Base-by-base conservation (phyloP, 768 basidiomycete species). In the Rhizopogon rudus region DNA sequence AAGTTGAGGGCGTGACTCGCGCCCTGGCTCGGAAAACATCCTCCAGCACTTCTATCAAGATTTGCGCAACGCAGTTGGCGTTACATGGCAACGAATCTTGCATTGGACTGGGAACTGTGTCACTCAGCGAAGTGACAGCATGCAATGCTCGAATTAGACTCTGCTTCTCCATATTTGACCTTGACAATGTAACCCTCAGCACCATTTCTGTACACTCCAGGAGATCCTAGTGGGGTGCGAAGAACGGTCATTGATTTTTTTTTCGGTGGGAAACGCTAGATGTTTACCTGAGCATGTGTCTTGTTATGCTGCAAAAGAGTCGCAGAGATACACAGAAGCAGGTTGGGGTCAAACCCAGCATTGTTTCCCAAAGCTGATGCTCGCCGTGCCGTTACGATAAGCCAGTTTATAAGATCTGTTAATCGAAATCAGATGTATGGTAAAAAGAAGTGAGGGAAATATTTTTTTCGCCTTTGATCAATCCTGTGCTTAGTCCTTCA, bases 231-330 rank as follows among this genome's bases (percentile, higher is more conserved):
- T 44, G 31, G 10, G n/a, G 25, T 87, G 44, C 14, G 17, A 41
- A 35, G 45, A 13, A 51, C 29, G 42, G 51, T 29, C 25, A 35
- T 35, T 3, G 25, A 49, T 53, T 13, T 6, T 49, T 53, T 25
- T 17, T 51, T 16, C 12, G 31, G 28, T 2, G 43, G 9, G 17
- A 7, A 25, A 37, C 6, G 7, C 10, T 51, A 28, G 5, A 33
- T 3, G 66, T 74, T 54, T 56, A 87, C 88, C 56, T 81, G 74
- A 62, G 75, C 77, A 44, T 80, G 73, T 20, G 75, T 67, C 65
- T 82, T 83, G 69, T 88, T 86, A 62, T 83, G 76, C 54, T 82
- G 76, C 13, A 87, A 71, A 31, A 90, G 71, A 13, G 73, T 72
- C 3, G 80, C 71, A 0, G 77, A 71, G 50, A 86, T 78, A 3